A percentile compares a stretch with the other conserved stretches of the same genome.
These are phyloP conservation scores for Beauveria sp. DNA, from an alignment of 2,329 filamentous ascomycete species.

Conservation along the genomic window DNA sequence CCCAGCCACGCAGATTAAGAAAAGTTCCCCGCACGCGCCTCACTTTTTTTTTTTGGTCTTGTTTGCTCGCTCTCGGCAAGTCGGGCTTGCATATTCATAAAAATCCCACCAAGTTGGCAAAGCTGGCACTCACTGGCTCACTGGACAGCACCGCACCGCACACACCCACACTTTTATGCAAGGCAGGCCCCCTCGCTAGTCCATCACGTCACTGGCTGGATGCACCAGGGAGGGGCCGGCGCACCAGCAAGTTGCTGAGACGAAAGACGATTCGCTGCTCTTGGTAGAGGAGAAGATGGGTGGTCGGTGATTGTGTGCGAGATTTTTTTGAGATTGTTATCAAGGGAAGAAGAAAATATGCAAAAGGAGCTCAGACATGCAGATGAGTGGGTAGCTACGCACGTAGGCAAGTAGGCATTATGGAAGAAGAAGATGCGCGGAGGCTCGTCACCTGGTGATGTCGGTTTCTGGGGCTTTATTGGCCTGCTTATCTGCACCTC, in stretches of 20 bases:
- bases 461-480: neutral
- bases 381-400: neutral
- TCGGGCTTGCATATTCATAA: neutral
- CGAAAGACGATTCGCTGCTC: neutral
- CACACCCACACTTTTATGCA: neutral
- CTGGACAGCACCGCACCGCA: neutral
- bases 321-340: neutral
- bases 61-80: neutral
- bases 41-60: neutral
- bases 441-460: neutral
- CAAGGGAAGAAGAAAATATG: too few relatives aligned
- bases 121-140: neutral
- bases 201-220: slow-evolving; percentile 6
- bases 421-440: neutral
- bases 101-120: neutral
- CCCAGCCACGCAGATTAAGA: neutral
- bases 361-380: neutral
- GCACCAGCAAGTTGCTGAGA: neutral
- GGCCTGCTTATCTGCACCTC: neutral
- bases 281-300: too few relatives aligned
- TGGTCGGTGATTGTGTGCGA: too few relatives aligned
- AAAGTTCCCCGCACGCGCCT: neutral
- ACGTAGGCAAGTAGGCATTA: too few relatives aligned
- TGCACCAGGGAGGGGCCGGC: neutral
- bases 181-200: neutral